These are phyloP conservation scores for Tulasnella sp. DNA, from an alignment of 768 basidiomycete genomes.

Conservation along the genomic window DNA sequence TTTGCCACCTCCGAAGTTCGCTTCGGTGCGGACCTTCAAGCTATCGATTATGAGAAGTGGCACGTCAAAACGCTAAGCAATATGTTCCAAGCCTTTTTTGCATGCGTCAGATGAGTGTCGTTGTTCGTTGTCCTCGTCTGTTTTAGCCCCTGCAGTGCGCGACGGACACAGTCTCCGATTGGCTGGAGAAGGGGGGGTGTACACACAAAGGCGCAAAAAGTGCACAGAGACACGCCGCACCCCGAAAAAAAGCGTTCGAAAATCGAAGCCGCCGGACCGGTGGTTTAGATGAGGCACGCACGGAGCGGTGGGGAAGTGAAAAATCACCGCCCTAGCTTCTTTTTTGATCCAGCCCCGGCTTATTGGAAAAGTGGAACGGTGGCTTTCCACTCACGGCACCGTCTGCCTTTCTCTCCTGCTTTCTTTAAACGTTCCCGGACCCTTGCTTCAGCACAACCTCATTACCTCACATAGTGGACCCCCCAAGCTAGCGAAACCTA, in stretches of 20 bases:
- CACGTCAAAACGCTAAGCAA: too few relatives aligned
- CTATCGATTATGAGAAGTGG: too few relatives aligned
- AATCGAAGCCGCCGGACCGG: background rate
- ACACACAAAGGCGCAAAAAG: too few relatives aligned
- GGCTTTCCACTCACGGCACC: background rate
- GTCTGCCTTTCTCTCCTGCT: background rate
- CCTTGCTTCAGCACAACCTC: background rate
- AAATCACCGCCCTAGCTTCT: background rate
- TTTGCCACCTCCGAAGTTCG: background rate
- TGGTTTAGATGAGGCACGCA: too few relatives aligned
- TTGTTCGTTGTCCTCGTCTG: background rate
- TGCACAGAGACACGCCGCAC: too few relatives aligned
- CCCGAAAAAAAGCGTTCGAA: too few relatives aligned
- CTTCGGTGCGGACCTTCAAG: background rate
- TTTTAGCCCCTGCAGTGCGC: background rate
- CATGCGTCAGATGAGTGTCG: too few relatives aligned
- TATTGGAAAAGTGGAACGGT: background rate
- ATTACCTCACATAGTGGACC: background rate
- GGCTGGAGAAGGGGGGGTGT: background rate
- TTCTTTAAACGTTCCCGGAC: background rate
- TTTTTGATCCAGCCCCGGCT: background rate
- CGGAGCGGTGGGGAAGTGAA: too few relatives aligned
- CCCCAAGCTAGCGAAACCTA: background rate
- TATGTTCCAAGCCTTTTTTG: too few relatives aligned
- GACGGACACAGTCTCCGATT: too few relatives aligned